Evolutionary conservation across 73 alveolate genomes (phyloP).

Genomic region (Blepharisma japonicum): DNA sequence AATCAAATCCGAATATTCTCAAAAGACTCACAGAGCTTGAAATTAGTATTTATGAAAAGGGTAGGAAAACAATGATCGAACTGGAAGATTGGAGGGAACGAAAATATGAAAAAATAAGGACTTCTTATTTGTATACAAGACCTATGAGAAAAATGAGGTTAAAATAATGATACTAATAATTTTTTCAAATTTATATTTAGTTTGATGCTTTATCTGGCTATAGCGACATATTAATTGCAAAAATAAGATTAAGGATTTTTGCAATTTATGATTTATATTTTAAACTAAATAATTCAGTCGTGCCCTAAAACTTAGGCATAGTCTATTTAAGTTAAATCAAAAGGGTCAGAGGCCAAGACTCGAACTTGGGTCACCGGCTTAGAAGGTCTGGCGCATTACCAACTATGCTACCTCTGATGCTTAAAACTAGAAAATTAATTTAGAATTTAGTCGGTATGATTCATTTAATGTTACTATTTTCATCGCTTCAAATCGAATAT

Average conservation of each 20-base stretch:
- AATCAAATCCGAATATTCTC: constrained; percentile 11
- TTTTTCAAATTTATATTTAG: no score
- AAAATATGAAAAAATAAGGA: neutral
- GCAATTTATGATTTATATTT: no score
- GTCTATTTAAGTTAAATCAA: neutral
- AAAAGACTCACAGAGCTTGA: constrained; percentile 26
- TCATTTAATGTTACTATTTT: no score
- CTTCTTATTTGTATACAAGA: neutral
- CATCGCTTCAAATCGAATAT: no score
- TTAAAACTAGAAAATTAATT: neutral
- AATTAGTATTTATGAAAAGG: constrained; percentile 17
- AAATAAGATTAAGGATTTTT: no score
- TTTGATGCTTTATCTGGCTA: no score
- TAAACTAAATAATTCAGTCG: no score
- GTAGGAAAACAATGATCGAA: constrained; percentile 1
- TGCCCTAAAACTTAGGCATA: no score
- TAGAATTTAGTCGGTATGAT: neutral
- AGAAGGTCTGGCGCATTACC: constrained; percentile 18
- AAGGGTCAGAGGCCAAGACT: neutral
- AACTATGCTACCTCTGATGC: constrained; percentile 16
- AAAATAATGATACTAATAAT: no score
- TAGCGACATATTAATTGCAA: no score
- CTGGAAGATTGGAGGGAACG: constrained; percentile 14
- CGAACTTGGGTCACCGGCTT: constrained; percentile 24
- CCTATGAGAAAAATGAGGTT: no score